These are phyloP conservation scores for Byssochlamys sp. DNA, from an alignment of 2,329 filamentous ascomycete species.

Conservation along the genomic window DNA sequence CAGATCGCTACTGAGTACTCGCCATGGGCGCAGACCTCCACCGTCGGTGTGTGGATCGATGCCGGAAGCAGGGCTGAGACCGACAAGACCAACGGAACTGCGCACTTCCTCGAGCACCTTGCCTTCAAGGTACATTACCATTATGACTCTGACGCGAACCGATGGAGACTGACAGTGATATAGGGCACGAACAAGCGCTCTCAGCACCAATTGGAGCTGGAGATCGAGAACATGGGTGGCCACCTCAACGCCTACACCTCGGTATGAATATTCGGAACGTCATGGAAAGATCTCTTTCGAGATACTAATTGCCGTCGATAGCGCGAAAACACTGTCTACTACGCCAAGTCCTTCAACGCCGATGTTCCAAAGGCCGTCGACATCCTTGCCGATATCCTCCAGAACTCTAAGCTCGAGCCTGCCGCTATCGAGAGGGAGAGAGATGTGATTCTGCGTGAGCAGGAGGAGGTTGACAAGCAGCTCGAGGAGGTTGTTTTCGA, in stretches of 20 bases:
- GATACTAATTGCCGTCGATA: conserved; percentile 31
- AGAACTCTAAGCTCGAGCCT: conserved; percentile 96
- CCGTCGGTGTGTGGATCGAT: conserved; percentile 98
- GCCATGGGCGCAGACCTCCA: conserved; percentile 95
- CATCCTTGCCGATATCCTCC: conserved; percentile 96
- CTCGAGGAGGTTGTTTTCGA: conserved; percentile 99
- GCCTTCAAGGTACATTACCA: conserved; percentile 77
- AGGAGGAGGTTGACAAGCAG: conserved; percentile 99
- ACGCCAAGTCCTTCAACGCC: conserved; percentile 97
- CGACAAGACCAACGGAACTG: conserved; percentile 95
- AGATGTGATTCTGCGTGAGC: conserved; percentile 95
- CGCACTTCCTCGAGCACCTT: conserved; percentile 98
- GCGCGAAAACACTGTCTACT: conserved; percentile 99
- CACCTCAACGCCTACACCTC: conserved; percentile 99
- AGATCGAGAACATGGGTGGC: conserved; percentile 99
- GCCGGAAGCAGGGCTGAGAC: conserved; percentile 97
- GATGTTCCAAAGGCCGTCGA: conserved; percentile 94
- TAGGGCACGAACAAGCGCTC: conserved; percentile 84
- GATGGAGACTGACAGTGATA: conserved; percentile 7
- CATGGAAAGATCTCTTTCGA: conserved; percentile 8
- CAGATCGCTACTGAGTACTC: conserved; percentile 97
- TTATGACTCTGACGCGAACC: background rate
- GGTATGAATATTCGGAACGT: conserved; percentile 48
- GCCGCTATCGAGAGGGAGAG: conserved; percentile 91
- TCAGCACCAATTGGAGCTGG: conserved; percentile 94